Evolutionary conservation across 352 stramenopile species (phyloP).

Genomic region (Phytophthora hybrid): DNA sequence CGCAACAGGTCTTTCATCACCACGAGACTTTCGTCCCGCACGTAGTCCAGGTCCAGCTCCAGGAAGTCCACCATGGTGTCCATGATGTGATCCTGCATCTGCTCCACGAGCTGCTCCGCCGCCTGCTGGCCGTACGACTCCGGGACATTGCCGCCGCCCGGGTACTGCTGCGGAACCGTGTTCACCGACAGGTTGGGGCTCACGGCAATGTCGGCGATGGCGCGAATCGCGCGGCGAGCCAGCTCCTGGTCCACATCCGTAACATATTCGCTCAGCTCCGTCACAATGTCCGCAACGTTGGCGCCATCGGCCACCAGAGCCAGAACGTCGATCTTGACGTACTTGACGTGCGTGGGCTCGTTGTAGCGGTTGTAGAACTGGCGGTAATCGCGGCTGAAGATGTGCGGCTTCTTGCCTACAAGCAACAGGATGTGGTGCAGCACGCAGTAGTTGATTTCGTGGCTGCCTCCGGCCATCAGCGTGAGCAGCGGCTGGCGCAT

Average conservation of each 20-base stretch:
- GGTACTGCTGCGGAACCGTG: slow-evolving; percentile 45
- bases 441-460: slow-evolving; percentile 95
- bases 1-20: slow-evolving; percentile 97
- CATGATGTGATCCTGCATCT: slow-evolving; percentile 89
- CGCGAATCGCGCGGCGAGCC: slow-evolving; percentile 91
- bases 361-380: slow-evolving; percentile 99
- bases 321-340: slow-evolving; percentile 98
- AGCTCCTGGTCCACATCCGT: slow-evolving; percentile 95
- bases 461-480: slow-evolving; percentile 94
- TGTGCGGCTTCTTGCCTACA: slow-evolving; percentile 93
- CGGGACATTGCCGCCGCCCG: slow-evolving; percentile 49
- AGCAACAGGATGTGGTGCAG: slow-evolving; percentile 98
- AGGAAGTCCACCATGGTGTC: slow-evolving; percentile 97
- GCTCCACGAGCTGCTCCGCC: slow-evolving; percentile 66
- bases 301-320: slow-evolving; percentile 94
- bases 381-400: slow-evolving; percentile 98
- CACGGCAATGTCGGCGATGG: slow-evolving; percentile 94
- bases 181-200: slow-evolving; percentile 75
- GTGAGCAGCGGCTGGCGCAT: slow-evolving; percentile 98
- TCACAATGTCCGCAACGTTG: slow-evolving; percentile 97
- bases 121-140: slow-evolving; percentile 77
- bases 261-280: slow-evolving; percentile 98
- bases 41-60: slow-evolving; percentile 97
- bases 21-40: slow-evolving; percentile 96
- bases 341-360: slow-evolving; percentile 98